Base-by-base conservation (phyloP, 202 grass and related monocot genomes). In the Carex sylvatica region DNA sequence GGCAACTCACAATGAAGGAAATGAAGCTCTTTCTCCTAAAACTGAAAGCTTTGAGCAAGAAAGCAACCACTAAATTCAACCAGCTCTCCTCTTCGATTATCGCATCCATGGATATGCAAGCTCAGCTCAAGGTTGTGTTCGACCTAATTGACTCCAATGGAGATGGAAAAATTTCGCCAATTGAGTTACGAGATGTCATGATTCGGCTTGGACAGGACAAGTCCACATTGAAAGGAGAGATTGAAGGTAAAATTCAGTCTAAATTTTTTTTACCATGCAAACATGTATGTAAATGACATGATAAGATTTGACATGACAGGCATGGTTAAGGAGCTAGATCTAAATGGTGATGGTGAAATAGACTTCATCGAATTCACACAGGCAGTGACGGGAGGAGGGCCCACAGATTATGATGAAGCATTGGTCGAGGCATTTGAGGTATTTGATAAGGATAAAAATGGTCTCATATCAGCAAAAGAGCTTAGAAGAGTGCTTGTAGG, bases 61-160 rank as follows among this genome's bases (percentile, higher is more conserved):
- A 54, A 61, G 82, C 70, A 76, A 84, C 52, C 68, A 77, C 35
- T 38, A 74, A 74, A 61, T 84, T 84, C 54, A 76, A 47, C 18
- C 44, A 76, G 66, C 56, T 84, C 53, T 84, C 82, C 51, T 77
- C 82, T 53, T 61, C 35, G 0, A 70, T 76, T 28, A 40, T 76
- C 23, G 70, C 82, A 12, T 62, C 82, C 23, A 74, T 26, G 46
- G 85, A 81, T 49, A 73, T 85, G 63, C 61, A 76, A 68, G 65
- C 63, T 79, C 84, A 85, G 52, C 79, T 82, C 78, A 80, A 81
- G 85, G 56, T 63, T 61, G 85, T 86, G 35, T 86, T 86, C 54
- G 65, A 80, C 22, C 67, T 86, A 49, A 86, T 86, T 12, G 85
- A 86, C 66, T 82, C 79, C 68, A 67, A 82, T 63, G 85, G 85